Evolutionary conservation across 371 early-diverging fungal species (phyloP), one percentile per base, ranked within the genome.

Genomic region (Rhizomucor miehei): DNA sequence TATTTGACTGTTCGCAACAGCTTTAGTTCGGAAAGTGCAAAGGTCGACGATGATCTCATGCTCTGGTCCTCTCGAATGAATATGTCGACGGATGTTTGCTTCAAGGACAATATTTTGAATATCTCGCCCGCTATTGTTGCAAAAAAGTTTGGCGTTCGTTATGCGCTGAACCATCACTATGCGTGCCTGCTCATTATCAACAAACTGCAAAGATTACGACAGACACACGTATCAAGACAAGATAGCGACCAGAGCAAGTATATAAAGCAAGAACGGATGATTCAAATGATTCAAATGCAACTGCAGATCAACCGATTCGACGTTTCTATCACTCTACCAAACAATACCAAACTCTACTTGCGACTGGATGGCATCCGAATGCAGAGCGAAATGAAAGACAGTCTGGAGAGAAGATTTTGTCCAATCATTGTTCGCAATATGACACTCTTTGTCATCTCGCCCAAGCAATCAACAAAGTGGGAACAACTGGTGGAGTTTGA

Each of bases 401-500:
- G 56, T 62, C 1, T 9, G 45, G 14, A 51, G 57, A 20, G 46
- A 36, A 29, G 29, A 29, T 8, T 29, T 29, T 29, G 29, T 29
- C 29, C 50, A 1, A 23, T 60, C 24, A 47, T 48, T 3, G 45
- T 65, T 12, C 63, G 62, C 19, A 71, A 69, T 20, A 34, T 67
- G 0, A 62, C 60, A 9, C 19, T 71, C 0, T 69, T 63, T 62
- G 75, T 69, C 0, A 50, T 52, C 6, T 51, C 65, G 1, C 56
- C 66, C 1, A 44, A 51, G 10, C 20, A 66, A 17, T n/a, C 44
- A 3, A 39, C 47, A 1, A 48, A 54, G n/a, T 77, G 77, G 77
- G 77, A 69, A 19, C 69, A 73, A 40, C 43, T 77, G 10, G 16
- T 77, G 9, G 73, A 71, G 36, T 46, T 71, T 19, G 74, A 73